A percentile compares a stretch with the other conserved stretches of the same genome.
These are phyloP conservation scores for Macrophomina phaseolina DNA, from an alignment of 2,329 filamentous ascomycete species.

Conservation along the genomic window DNA sequence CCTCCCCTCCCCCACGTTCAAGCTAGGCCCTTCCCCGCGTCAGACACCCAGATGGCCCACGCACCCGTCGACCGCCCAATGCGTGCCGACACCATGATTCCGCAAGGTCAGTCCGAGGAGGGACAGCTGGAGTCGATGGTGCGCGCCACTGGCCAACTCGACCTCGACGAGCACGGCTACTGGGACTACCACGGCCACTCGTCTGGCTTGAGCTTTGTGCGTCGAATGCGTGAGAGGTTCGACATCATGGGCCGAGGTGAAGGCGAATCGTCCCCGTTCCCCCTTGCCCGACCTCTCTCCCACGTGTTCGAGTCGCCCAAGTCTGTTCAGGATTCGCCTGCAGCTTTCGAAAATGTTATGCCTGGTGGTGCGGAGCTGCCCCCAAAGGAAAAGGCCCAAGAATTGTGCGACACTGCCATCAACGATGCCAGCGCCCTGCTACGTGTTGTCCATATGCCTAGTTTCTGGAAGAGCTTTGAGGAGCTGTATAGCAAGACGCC, in stretches of 20 bases:
- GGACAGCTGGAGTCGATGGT: slow-evolving; percentile 89
- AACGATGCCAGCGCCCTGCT: slow-evolving; percentile 68
- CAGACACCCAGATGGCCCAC: slow-evolving; percentile 6
- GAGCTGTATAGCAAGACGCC: slow-evolving; percentile 72
- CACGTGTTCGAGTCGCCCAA: slow-evolving; percentile 73
- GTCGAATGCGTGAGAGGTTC: slow-evolving; percentile 86
- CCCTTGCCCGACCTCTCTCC: slow-evolving; percentile 59
- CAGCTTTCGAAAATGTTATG: slow-evolving; percentile 47
- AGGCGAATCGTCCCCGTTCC: slow-evolving; percentile 62
- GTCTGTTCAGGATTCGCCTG: slow-evolving; percentile 67
- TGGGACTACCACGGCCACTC: slow-evolving; percentile 97
- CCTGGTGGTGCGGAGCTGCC: slow-evolving; percentile 66
- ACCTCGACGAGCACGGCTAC: slow-evolving; percentile 87
- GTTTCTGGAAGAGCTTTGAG: slow-evolving; percentile 79
- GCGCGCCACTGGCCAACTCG: slow-evolving; percentile 85
- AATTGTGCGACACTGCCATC: slow-evolving; percentile 64
- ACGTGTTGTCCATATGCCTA: slow-evolving; percentile 79
- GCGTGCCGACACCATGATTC: slow-evolving; percentile 22
- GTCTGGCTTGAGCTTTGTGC: slow-evolving; percentile 87
- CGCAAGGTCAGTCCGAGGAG: slow-evolving; percentile 34
- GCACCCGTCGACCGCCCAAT: slow-evolving; percentile 1
- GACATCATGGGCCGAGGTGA: slow-evolving; percentile 74
- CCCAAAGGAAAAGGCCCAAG: slow-evolving; percentile 60
- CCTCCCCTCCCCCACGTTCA: slow-evolving; percentile 43
- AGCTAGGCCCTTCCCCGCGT: slow-evolving; percentile 15